Evolutionary conservation across 2,329 filamentous ascomycete species (phyloP), one percentile per base, ranked within the genome.

Genomic region (Dendryphion nanum): DNA sequence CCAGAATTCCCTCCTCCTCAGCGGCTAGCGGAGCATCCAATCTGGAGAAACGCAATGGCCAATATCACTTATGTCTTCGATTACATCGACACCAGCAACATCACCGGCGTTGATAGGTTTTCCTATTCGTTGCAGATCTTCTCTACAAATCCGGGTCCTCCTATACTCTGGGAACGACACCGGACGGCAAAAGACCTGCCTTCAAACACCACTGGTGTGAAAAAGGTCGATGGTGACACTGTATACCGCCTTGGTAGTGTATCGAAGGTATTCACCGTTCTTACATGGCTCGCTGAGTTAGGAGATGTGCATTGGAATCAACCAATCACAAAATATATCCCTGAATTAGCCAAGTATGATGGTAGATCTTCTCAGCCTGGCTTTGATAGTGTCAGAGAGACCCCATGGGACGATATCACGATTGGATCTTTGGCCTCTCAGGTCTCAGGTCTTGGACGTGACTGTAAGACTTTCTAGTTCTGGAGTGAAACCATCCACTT

Each of bases 171-270:
- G 44, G 46, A 57, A 14, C 26, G 51, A n/a, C 38, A 57, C 33
- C 44, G 47, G 3, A 55, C 51, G 5, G 45, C 50, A 1, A 43
- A 35, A n/a, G 40, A 51, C 18, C 16, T 57, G 6, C 45, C 45
- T 5, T 18, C 18, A 3, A 35, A 53, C 19, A 51, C 51, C 4
- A 39, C 46, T 10, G 51, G 50, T 5, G 51, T 53, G 28, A 51
- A 35, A 21, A 19, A 33, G 13, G 45, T 48, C 8, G 40, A 70
- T 42, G 40, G 46, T 4, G 46, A 72, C 37, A 68, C 67, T 0
- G 59, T 73, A 3, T 76, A 71, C 37, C 60, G 71, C 1, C 57
- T 75, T 4, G 73, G 66, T 12, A 75, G 71, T 43, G 51, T 75
- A 8, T 70, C 70, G 7, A 75, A 76, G 49, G 49, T 73, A 5